Conservation (phyloP, 257 asterid genomes). For the Fraxinus pennsylvanica region DNA sequence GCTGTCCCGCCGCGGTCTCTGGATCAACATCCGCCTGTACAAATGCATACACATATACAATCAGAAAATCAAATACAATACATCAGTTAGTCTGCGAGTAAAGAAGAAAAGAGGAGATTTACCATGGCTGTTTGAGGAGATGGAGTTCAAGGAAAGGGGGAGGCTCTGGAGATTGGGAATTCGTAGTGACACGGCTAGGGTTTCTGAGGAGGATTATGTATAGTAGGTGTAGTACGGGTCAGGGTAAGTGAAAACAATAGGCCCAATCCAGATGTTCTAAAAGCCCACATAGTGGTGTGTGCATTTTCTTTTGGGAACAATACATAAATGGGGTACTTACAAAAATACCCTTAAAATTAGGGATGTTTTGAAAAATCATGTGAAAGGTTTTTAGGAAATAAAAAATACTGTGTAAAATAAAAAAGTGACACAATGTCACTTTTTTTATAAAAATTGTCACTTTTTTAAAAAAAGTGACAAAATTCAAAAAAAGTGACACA, state of each 20-base stretch:
- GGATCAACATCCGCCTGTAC: slow-evolving; percentile 49
- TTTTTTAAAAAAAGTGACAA: no score
- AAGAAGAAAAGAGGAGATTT: neutral
- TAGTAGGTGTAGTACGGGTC: neutral
- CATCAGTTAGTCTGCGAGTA: neutral
- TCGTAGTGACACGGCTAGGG: neutral
- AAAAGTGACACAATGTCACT: no score
- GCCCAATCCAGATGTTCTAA: neutral
- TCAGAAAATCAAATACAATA: neutral
- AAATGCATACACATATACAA: neutral
- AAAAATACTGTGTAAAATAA: no score
- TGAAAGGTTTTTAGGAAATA: no score
- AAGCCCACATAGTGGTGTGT: neutral
- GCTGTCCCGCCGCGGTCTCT: slow-evolving; percentile 39
- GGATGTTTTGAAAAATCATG: no score
- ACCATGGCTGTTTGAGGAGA: slow-evolving; percentile 18
- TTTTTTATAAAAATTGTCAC: no score
- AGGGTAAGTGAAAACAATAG: neutral
- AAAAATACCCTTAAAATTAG: no score
- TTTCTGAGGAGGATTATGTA: neutral
- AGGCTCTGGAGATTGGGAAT: neutral
- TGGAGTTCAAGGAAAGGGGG: neutral
- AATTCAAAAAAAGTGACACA: no score
- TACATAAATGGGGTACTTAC: no score
- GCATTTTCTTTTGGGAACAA: neutral